Percentiles rank a stretch among this genome's conserved stretches.
phyloP scores from a whole-genome alignment of 371 early-diverging fungal genomes.

The Rhizopus stolonifer region DNA sequence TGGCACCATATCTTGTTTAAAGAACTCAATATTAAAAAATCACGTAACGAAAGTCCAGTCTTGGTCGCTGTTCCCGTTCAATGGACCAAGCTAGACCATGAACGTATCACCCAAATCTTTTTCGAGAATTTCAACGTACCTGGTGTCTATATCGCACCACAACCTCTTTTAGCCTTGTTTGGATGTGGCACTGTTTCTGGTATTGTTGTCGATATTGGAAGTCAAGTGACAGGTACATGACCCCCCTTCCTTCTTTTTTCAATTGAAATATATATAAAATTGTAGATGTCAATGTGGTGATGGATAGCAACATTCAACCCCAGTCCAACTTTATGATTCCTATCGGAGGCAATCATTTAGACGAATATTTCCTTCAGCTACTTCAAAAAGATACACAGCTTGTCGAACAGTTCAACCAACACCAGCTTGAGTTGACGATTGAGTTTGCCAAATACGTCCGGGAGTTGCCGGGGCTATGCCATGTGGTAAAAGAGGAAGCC shows the following conservation, averaged over 20 bases:
- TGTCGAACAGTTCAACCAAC: slow-evolving; percentile 37
- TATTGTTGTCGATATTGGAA: slow-evolving; percentile 88
- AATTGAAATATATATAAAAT: no score
- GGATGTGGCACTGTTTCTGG: slow-evolving; percentile 81
- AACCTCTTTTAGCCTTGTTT: slow-evolving; percentile 79
- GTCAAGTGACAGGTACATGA: slow-evolving; percentile 68
- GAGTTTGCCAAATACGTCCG: slow-evolving; percentile 61
- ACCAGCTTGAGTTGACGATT: slow-evolving; percentile 41
- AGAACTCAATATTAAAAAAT: slow-evolving; percentile 72
- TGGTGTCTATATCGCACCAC: slow-evolving; percentile 80
- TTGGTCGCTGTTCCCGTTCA: slow-evolving; percentile 74
- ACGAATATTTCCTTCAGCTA: slow-evolving; percentile 55
- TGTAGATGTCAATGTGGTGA: slow-evolving; percentile 71
- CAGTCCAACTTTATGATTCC: slow-evolving; percentile 62
- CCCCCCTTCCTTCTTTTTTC: no score
- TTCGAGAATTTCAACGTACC: slow-evolving; percentile 91
- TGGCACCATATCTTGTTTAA: slow-evolving; percentile 77
- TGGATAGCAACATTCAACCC: slow-evolving; percentile 65
- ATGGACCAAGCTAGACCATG: slow-evolving; percentile 85
- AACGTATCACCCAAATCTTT: slow-evolving; percentile 81
- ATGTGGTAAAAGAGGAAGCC: slow-evolving; percentile 46
- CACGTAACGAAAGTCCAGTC: slow-evolving; percentile 76
- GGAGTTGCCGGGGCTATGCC: slow-evolving; percentile 57
- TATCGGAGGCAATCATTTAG: slow-evolving; percentile 71
- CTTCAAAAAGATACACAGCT: slow-evolving; percentile 59